These are phyloP conservation scores for Glonium stellatum DNA, from an alignment of 495 filamentous ascomycete genomes.

Conservation along the genomic window DNA sequence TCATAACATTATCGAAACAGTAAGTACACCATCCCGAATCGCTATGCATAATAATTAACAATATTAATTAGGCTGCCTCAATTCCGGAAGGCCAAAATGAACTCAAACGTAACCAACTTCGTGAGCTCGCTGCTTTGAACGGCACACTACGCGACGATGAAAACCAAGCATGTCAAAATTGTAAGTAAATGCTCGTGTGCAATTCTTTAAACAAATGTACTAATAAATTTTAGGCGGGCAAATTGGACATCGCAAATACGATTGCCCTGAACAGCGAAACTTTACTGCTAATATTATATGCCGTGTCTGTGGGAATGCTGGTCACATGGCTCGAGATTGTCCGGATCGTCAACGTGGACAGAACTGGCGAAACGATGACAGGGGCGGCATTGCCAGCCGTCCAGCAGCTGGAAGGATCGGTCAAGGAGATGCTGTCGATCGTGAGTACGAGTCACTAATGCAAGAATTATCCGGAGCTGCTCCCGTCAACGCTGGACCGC, in stretches of 20 bases:
- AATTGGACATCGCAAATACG: slow-evolving; percentile 98
- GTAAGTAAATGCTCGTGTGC: slow-evolving; percentile 41
- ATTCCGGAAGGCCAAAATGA: slow-evolving; percentile 98
- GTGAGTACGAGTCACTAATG: slow-evolving; percentile 98
- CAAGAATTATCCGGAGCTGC: slow-evolving; percentile 82
- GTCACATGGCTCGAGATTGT: slow-evolving; percentile 91
- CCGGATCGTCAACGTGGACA: slow-evolving; percentile 83
- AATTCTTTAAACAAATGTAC: slow-evolving; percentile 13
- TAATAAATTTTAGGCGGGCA: slow-evolving; percentile 57
- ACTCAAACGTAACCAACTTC: slow-evolving; percentile 95
- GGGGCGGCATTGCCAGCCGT: slow-evolving; percentile 34
- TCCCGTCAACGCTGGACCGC: slow-evolving; percentile 54
- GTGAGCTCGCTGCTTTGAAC: slow-evolving; percentile 93
- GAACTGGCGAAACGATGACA: slow-evolving; percentile 77
- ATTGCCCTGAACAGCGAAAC: slow-evolving; percentile 96
- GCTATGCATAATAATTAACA: neutral
- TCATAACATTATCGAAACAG: slow-evolving; percentile 95
- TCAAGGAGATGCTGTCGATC: slow-evolving; percentile 77
- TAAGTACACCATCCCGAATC: slow-evolving; percentile 42
- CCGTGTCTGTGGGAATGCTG: slow-evolving; percentile 92
- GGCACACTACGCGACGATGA: slow-evolving; percentile 97
- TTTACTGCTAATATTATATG: slow-evolving; percentile 99
- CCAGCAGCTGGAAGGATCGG: slow-evolving; percentile 60
- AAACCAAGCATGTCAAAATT: slow-evolving; percentile 99
- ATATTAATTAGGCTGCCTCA: slow-evolving; percentile 70